Base-by-base conservation (phyloP, 352 stramenopile genomes). In the Phytophthora colocasiae region DNA sequence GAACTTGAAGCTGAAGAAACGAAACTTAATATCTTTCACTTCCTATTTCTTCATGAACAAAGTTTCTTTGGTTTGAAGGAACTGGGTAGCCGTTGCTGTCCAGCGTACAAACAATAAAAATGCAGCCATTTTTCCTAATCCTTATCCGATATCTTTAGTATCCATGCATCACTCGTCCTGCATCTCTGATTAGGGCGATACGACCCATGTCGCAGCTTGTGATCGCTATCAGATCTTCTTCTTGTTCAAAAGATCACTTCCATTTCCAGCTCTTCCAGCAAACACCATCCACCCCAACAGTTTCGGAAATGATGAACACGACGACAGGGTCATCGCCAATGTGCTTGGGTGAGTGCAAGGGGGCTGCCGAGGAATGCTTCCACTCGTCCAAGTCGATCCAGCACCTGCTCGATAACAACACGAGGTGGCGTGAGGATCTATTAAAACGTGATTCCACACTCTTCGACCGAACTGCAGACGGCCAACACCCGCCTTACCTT, bases 401-500 rank as follows among this genome's bases (percentile, higher is more conserved):
- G 61, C 74, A 82, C 14, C 62, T 90, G 17, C 80, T 90, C 38
- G 76, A 90, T 50, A 87, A 88, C 63, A 93, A 93, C 63, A 77
- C 74, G 39, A 85, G 81, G 50, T 94, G 86, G 86, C 75, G 81
- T 31, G 71, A 88, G 10, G 63, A 78, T 4, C 87, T 89, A 55
- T 69, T 81, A 43, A 52, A 73, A 43, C 69, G 76, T 9, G 80
- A 92, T 53, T 66, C 83, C 0, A 76, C 89, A 15, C 84, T 89
- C 78, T 95, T 95, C 58, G 71, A 87, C 29, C 82, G 86, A 22
- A 80, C 87, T 19, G 73, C 72, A 6, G 63, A 76, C 12, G 78
- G 77, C 6, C 90, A 97, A 58, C 78, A 92, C 44, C 91, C 91
- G 27, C 73, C 92, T 52, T 97, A 95, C 66, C 63, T 97, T 6